Percentiles rank a stretch among this genome's conserved stretches.
Evolutionary conservation across 371 early-diverging fungal genomes (phyloP).

Genomic region (Nematocida ironsii): DNA sequence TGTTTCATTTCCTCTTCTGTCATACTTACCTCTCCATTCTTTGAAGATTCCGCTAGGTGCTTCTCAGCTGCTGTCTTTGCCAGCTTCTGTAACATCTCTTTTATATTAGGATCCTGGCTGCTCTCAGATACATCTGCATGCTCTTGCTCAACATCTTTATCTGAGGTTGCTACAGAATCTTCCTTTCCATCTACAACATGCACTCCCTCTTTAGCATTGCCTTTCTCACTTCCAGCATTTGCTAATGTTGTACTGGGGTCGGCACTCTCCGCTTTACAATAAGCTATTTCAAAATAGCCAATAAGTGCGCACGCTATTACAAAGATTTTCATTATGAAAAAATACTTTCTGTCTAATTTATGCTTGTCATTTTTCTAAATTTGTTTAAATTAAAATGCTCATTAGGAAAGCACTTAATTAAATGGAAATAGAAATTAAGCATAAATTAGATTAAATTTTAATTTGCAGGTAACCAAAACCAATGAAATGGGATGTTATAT

Average conservation of each 20-base stretch:
- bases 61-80: slow-evolving; percentile 5
- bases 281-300: background rate
- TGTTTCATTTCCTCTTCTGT: background rate
- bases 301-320: background rate
- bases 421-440: background rate
- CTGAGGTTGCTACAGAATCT: background rate
- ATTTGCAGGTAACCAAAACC: slow-evolving; percentile 1
- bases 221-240: background rate
- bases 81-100: background rate
- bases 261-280: background rate
- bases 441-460: slow-evolving; percentile 36
- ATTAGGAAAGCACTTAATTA: background rate
- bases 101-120: background rate
- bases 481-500: slow-evolving; percentile 36
- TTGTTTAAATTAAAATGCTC: background rate
- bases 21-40: background rate
- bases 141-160: background rate
- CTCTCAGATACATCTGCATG: background rate
- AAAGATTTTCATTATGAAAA: slow-evolving; percentile 19
- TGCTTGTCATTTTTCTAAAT: slow-evolving; percentile 3
- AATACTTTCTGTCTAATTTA: slow-evolving; percentile 1
- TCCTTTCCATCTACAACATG: background rate
- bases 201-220: background rate
- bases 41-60: background rate
- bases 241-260: background rate